Conservation (phyloP, 352 stramenopile genomes). For the Globisporangium orthogonon region DNA sequence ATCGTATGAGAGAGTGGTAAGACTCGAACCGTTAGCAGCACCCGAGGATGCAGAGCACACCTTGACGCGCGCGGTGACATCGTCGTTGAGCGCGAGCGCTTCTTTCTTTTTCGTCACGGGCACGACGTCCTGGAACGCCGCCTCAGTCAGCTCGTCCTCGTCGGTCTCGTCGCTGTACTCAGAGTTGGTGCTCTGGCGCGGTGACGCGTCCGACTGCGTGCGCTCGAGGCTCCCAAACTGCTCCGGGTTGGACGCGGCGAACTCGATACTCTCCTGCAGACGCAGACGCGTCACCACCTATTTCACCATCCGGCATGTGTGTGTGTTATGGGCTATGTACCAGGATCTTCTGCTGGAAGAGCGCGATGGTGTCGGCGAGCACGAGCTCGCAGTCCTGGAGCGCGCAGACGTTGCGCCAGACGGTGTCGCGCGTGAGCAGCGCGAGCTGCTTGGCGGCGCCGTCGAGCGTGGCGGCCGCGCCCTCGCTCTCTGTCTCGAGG, state of each 20-base stretch:
- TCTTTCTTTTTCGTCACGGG: slow-evolving; percentile 72
- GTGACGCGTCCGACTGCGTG: slow-evolving; percentile 34
- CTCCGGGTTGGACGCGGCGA: slow-evolving; percentile 34
- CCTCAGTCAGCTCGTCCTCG: slow-evolving; percentile 32
- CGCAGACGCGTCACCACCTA: not conserved
- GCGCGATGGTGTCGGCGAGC: slow-evolving; percentile 26
- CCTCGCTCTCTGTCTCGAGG: slow-evolving; percentile 39
- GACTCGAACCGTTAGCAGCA: not conserved
- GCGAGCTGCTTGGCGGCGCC: slow-evolving; percentile 24
- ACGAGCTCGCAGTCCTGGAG: slow-evolving; percentile 47
- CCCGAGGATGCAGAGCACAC: slow-evolving; percentile 10
- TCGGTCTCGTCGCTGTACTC: slow-evolving; percentile 49
- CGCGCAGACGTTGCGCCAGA: slow-evolving; percentile 61
- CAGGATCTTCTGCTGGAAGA: slow-evolving; percentile 58
- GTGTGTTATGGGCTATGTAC: slow-evolving; percentile 2
- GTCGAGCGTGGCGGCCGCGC: slow-evolving; percentile 14
- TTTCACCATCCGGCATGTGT: too few relatives aligned
- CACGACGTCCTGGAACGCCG: slow-evolving; percentile 60
- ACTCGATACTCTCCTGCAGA: slow-evolving; percentile 37
- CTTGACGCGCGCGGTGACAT: slow-evolving; percentile 64
- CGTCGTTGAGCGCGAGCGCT: slow-evolving; percentile 66
- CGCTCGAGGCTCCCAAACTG: slow-evolving; percentile 28
- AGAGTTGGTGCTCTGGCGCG: slow-evolving; percentile 23
- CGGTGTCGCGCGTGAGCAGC: slow-evolving; percentile 32
- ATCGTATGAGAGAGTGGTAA: not conserved